Evolutionary conservation across 2,329 filamentous ascomycete genomes (phyloP), one percentile per base, ranked within the genome.

Genomic region (Epichloe baconii): DNA sequence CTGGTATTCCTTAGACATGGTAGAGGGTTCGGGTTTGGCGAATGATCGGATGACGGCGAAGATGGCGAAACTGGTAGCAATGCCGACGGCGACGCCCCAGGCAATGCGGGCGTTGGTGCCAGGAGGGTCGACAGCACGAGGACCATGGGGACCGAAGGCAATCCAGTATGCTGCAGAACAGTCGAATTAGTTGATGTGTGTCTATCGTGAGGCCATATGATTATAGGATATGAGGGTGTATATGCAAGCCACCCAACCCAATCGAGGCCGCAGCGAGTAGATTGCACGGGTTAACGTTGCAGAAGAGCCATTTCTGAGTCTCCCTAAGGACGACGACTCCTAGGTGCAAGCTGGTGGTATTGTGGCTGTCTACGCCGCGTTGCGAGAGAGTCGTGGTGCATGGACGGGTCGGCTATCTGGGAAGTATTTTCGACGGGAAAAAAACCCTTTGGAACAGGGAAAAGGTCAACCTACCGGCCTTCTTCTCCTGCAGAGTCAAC

Each of bases 1-100:
- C 76, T 98, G 88, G 82, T 86, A 97, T 74, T 98, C 93, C 78
- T 88, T 86, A 74, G 77, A 91, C 90, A 98, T 95, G 64, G 91
- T 95, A 69, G 77, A 75, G 59, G 93, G 93, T 56, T 79, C 65
- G 54, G 80, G 79, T 67, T 80, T 78, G 63, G 86, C 88, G 68
- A 87, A 83, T 59, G 78, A 59, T 64, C 90, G 86, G 67, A 86
- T 79, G 62, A 70, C 56, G 62, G 74, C 75, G 75, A 97, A 97
- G 69, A 96, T 55, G 57, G 71, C 78, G 60, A 85, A 71, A 59
- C 83, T 84, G 62, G 75, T 78, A 56, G 71, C 74, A 58, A 94
- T 64, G 64, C 87, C 85, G 62, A 83, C 68, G 55, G 75, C 66
- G 53, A 87, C 84, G 71, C 89, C 86, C 66, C 82, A 74, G 64